Percentiles rank a stretch among this genome's conserved stretches.
phyloP scores from a whole-genome alignment of 805 yeast genomes.

The Cyberlindnera suaveolens region DNA sequence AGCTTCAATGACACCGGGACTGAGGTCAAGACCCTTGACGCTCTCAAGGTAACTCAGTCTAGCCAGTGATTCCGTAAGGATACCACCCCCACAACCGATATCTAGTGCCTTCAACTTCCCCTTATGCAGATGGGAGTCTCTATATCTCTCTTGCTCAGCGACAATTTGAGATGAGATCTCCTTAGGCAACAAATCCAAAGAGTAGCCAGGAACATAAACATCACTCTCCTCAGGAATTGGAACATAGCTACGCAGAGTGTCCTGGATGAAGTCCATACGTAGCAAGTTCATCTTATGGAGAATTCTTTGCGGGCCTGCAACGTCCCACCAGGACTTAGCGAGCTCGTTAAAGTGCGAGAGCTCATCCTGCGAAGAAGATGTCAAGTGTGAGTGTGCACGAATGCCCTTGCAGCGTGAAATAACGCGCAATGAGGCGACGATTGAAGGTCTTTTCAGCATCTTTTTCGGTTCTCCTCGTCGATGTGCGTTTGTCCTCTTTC shows the following conservation, averaged over 20 bases:
- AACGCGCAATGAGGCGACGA: too few species aligned
- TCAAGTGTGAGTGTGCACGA: constrained; percentile 4
- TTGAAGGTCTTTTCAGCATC: too few species aligned
- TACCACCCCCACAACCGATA: constrained; percentile 99
- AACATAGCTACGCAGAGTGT: constrained; percentile 37
- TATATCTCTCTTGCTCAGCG: constrained; percentile 42
- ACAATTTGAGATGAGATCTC: constrained; percentile 42
- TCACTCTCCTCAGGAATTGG: constrained; percentile 20
- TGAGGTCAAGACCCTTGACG: constrained; percentile 82
- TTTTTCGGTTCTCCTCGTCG: too few species aligned
- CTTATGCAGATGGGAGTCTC: constrained; percentile 29
- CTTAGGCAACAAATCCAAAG: constrained; percentile 57
- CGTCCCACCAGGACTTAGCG: constrained; percentile 99
- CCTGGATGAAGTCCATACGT: constrained; percentile 79
- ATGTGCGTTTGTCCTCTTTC: too few species aligned
- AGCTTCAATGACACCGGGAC: constrained; percentile 73
- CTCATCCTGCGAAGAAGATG: constrained; percentile 54
- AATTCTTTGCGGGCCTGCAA: constrained; percentile 86
- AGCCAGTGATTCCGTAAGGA: constrained; percentile 81
- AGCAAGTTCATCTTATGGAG: constrained; percentile 90
- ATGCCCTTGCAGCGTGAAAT: neutral
- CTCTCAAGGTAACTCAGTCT: constrained; percentile 54
- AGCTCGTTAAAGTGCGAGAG: constrained; percentile 75
- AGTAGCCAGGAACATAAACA: constrained; percentile 75
- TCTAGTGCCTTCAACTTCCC: constrained; percentile 56